Conservation (phyloP, 1,284 basidiomycete genomes). For the Psilocybe mexicana region DNA sequence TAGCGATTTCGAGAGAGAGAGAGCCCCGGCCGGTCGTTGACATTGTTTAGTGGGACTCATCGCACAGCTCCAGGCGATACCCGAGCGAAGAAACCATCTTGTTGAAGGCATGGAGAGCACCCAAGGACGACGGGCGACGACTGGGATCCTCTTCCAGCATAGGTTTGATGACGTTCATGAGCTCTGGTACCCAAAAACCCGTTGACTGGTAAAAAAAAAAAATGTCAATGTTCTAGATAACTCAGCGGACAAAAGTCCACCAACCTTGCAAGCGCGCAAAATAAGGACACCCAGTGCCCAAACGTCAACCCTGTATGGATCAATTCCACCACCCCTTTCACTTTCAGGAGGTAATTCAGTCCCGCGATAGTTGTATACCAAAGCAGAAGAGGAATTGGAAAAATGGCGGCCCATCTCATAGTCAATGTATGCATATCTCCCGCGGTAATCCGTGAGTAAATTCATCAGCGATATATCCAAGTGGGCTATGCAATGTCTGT, state of each 20-base stretch:
- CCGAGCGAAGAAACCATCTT: conserved; percentile 39
- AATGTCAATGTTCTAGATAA: conserved; percentile 1
- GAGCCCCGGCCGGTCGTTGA: not conserved
- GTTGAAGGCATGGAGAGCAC: conserved; percentile 53
- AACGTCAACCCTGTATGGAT: conserved; percentile 71
- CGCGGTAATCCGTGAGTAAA: conserved; percentile 61
- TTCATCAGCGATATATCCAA: conserved; percentile 72
- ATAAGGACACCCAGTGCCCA: conserved; percentile 69
- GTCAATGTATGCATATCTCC: conserved; percentile 70
- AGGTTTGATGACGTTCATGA: conserved; percentile 50
- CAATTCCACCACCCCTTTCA: conserved; percentile 46
- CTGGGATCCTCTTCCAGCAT: conserved; percentile 57
- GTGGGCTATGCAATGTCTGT: conserved; percentile 62
- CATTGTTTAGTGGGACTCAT: conserved; percentile 20
- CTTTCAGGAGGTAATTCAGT: conserved; percentile 74
- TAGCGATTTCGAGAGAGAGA: not conserved
- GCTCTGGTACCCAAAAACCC: conserved; percentile 56
- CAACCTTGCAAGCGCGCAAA: conserved; percentile 62
- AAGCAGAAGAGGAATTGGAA: conserved; percentile 37
- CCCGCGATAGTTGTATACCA: conserved; percentile 45
- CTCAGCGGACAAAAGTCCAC: conserved; percentile 13
- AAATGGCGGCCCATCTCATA: conserved; percentile 66
- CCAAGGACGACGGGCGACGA: conserved; percentile 49
- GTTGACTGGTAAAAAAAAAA: conserved; percentile 42
- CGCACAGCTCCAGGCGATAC: conserved; percentile 33